Percentiles rank a stretch among this genome's conserved stretches.
Conservation (phyloP, 768 basidiomycete species). For the Phylloporus sp. region DNA sequence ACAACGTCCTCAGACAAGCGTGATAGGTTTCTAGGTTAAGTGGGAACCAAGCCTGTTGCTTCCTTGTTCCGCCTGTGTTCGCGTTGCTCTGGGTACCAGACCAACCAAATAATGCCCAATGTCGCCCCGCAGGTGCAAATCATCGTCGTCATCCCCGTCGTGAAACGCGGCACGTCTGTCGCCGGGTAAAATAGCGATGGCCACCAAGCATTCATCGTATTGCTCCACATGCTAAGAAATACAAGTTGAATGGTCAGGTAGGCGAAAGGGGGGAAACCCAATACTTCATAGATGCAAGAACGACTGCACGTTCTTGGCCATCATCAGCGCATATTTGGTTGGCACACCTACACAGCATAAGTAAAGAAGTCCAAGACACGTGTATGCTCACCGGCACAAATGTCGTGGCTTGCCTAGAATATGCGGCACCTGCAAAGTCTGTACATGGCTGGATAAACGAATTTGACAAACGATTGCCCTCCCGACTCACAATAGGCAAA, state of each 20-base stretch:
- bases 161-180: conserved; percentile 64
- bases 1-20: too few species aligned
- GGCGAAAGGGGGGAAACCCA: conserved; percentile 1
- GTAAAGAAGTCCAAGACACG: background rate
- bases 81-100: conserved; percentile 50
- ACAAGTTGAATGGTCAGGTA: background rate
- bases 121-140: conserved; percentile 56
- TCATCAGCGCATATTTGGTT: conserved; percentile 74
- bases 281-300: conserved; percentile 75
- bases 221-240: conserved; percentile 60
- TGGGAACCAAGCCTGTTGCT: background rate
- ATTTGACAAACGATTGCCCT: background rate
- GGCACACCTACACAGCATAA: conserved; percentile 53
- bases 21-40: background rate
- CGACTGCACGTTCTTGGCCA: conserved; percentile 62
- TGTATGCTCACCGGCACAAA: conserved; percentile 49
- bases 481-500: conserved; percentile 65
- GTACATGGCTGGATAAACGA: background rate
- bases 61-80: conserved; percentile 21
- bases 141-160: conserved; percentile 68
- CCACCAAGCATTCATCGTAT: conserved; percentile 68
- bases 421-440: conserved; percentile 64
- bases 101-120: conserved; percentile 49
- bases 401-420: conserved; percentile 72
- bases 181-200: conserved; percentile 70